Conservation (phyloP, 305 asterid species). For the Solanum chacoense region DNA sequence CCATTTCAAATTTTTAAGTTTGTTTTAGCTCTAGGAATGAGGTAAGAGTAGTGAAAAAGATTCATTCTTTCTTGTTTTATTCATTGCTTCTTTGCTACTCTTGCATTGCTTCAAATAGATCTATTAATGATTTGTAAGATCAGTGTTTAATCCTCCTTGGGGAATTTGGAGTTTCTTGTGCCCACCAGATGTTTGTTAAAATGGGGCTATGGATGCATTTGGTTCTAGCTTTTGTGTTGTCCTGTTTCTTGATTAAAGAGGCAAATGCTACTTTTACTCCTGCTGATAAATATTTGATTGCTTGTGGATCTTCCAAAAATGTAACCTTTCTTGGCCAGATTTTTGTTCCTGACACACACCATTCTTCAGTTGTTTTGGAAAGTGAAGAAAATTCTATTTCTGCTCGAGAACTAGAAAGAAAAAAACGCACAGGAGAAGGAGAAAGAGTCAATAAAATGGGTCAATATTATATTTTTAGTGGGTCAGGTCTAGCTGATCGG, state of each 20-base stretch:
- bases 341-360: slow-evolving; percentile 61
- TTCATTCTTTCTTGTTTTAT: neutral
- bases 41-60: slow-evolving; percentile 20
- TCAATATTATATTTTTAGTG: too few species aligned
- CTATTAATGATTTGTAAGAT: neutral
- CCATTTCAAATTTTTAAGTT: slow-evolving; percentile 15
- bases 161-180: neutral
- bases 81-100: neutral
- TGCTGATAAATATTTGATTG: slow-evolving; percentile 56
- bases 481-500: neutral
- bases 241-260: slow-evolving; percentile 12
- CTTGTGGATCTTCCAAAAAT: slow-evolving; percentile 85
- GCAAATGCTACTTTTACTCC: slow-evolving; percentile 59
- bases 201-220: slow-evolving; percentile 33
- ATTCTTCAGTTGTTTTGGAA: slow-evolving; percentile 46
- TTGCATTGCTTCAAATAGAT: neutral
- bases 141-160: neutral
- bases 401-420: slow-evolving; percentile 1
- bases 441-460: too few species aligned
- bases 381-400: slow-evolving; percentile 33
- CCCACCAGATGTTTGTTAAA: neutral
- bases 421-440: too few species aligned
- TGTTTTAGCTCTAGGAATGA: slow-evolving; percentile 20
- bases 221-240: slow-evolving; percentile 25
- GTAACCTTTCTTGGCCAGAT: slow-evolving; percentile 63